phyloP scores from a whole-genome alignment of 495 filamentous ascomycete genomes.

The Choiromyces venosus region DNA sequence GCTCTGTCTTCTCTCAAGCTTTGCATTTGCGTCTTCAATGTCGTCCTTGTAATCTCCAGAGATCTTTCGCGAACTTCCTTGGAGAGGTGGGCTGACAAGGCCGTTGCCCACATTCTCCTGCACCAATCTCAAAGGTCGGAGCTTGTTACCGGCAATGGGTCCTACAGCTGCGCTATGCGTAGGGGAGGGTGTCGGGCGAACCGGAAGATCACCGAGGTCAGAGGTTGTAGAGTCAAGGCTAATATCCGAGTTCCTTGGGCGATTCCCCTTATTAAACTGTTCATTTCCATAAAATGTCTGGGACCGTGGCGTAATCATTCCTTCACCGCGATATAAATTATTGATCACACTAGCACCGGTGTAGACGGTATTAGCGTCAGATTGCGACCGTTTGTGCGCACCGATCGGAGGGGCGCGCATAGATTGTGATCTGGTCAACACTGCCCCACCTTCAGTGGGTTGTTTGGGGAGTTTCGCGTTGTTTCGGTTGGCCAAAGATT shows the following conservation, averaged over 20 bases:
- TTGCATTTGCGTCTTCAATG: slow-evolving; percentile 34
- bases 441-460: slow-evolving; percentile 53
- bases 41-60: slow-evolving; percentile 40
- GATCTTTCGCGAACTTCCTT: slow-evolving; percentile 32
- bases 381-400: slow-evolving; percentile 41
- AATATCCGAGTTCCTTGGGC: slow-evolving; percentile 30
- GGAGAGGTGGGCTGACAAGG: slow-evolving; percentile 31
- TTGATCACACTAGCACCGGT: slow-evolving; percentile 23
- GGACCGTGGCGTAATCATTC: slow-evolving; percentile 38
- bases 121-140: slow-evolving; percentile 80
- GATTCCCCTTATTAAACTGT: slow-evolving; percentile 21
- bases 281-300: slow-evolving; percentile 36
- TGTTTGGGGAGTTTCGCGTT: slow-evolving; percentile 52
- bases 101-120: slow-evolving; percentile 52
- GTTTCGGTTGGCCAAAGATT: slow-evolving; percentile 56
- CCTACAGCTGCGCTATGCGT: slow-evolving; percentile 54
- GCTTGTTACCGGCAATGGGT: slow-evolving; percentile 63
- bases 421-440: slow-evolving; percentile 42
- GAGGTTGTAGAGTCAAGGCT: slow-evolving; percentile 28
- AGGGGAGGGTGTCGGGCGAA: slow-evolving; percentile 23
- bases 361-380: slow-evolving; percentile 27
- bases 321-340: slow-evolving; percentile 34
- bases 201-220: slow-evolving; percentile 21
- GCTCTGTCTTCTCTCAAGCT: slow-evolving; percentile 20
- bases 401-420: slow-evolving; percentile 34